Conservation (phyloP, 2,329 filamentous ascomycete genomes). For the Epichloe festucae region DNA sequence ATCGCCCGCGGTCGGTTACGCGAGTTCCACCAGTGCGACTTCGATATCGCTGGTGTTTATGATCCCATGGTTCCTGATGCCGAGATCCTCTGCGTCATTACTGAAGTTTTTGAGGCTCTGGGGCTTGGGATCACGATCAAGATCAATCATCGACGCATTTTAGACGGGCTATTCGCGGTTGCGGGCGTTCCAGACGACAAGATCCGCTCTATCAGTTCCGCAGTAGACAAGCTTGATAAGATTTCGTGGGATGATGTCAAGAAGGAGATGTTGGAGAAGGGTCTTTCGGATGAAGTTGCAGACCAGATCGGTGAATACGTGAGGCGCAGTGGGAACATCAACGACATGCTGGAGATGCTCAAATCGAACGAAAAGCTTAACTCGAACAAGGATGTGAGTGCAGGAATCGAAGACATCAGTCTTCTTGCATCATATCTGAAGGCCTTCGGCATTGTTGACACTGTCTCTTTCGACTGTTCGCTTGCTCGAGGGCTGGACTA, state of each 20-base stretch:
- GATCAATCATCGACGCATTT: slow-evolving; percentile 85
- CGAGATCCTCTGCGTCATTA: slow-evolving; percentile 72
- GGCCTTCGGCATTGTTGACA: slow-evolving; percentile 57
- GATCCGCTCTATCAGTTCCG: slow-evolving; percentile 78
- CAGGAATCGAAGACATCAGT: slow-evolving; percentile 66
- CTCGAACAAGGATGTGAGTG: slow-evolving; percentile 64
- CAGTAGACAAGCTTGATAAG: slow-evolving; percentile 95
- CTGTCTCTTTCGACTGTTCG: slow-evolving; percentile 78
- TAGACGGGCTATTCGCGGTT: slow-evolving; percentile 85
- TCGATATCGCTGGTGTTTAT: slow-evolving; percentile 81
- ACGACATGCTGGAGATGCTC: slow-evolving; percentile 58
- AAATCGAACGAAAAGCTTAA: slow-evolving; percentile 53
- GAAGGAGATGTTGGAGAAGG: slow-evolving; percentile 90
- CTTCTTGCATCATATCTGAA: slow-evolving; percentile 73
- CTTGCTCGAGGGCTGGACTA: slow-evolving; percentile 83
- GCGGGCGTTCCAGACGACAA: slow-evolving; percentile 80
- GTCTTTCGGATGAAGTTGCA: slow-evolving; percentile 60
- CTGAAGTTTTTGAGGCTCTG: slow-evolving; percentile 73
- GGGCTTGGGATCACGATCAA: slow-evolving; percentile 73
- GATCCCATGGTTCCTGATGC: slow-evolving; percentile 89
- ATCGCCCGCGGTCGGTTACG: slow-evolving; percentile 88
- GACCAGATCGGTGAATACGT: slow-evolving; percentile 82
- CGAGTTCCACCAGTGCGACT: slow-evolving; percentile 96
- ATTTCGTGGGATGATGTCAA: slow-evolving; percentile 78
- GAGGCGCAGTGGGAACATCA: slow-evolving; percentile 54